Base-by-base conservation (phyloP, 805 yeast species). In the Starmerella sirachaensis region DNA sequence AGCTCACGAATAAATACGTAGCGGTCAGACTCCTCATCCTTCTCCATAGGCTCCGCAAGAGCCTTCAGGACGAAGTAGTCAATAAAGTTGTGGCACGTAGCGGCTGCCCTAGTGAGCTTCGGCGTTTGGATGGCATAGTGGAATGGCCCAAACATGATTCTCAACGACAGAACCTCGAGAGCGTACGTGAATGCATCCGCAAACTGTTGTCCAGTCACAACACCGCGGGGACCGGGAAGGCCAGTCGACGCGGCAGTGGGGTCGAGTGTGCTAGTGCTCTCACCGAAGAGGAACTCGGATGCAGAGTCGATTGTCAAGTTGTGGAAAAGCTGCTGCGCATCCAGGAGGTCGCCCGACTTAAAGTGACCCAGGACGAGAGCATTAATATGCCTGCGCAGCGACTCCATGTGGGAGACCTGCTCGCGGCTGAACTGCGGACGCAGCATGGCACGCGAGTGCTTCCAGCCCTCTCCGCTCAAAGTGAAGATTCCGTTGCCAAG, bases 1-100 rank as follows among this genome's bases (percentile, higher is more conserved):
- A 70, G 60, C 48, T 68, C 74, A 33, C 61, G 59, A 40, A 70
- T 61, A 52, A 70, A 69, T 10, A 66, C 62, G 45, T 66, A 69
- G 17, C 65, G 59, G 23, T 58, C 68, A 28, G 57, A 40, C 35
- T 42, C 45, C 28, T 46, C 49, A 17, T 42, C 46, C 42, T 52
- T 33, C 59, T 63, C 41, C 53, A 54, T 17, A 44, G 58, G 48
- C 19, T 31, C 22, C 17, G 41, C 51, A 32, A 65, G 54, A 3
- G 65, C 69, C 38, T 50, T 52, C 22, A 54, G 37, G 31, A 66
- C 71, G 44, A 60, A 66, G 46, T 50, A 57, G 45, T 65, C 61
- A 18, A 63, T 60, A 55, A 54, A 60, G 39, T 50, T 46, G 46
- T 62, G 59, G 42, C 65, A 65, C 16, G 46, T 42, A 9, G 42